Conservation (phyloP, 1,139 yeast genomes). For the Kluyveromyces sp. region DNA sequence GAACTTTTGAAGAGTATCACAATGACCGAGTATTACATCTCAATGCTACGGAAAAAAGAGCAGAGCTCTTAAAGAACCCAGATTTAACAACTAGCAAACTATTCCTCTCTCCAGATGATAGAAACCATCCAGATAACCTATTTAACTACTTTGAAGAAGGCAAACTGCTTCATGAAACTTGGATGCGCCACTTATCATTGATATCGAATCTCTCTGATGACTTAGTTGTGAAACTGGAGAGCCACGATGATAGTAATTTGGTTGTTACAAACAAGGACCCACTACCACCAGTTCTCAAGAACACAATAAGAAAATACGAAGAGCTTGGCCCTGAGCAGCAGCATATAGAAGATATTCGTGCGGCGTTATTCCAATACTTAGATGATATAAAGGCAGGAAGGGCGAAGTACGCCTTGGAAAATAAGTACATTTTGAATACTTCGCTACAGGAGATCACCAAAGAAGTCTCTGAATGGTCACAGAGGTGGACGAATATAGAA, state of each 20-base stretch:
- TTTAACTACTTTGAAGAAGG: conserved; percentile 6
- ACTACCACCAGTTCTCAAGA: conserved; percentile 18
- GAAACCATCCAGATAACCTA: conserved; percentile 5
- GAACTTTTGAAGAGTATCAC: conserved; percentile 6
- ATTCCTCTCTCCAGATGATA: conserved; percentile 2
- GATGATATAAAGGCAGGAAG: conserved; percentile 25
- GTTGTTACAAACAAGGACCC: conserved; percentile 18
- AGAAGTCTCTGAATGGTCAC: conserved; percentile 27
- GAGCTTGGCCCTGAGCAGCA: conserved; percentile 11
- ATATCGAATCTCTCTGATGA: conserved; percentile 23
- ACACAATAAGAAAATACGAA: conserved; percentile 16
- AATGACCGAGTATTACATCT: conserved; percentile 6
- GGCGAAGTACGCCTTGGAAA: conserved; percentile 25
- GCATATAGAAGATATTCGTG: conserved; percentile 12
- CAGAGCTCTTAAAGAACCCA: conserved; percentile 8
- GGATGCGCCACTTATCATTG: conserved; percentile 21
- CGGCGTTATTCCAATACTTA: conserved; percentile 17
- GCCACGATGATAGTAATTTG: conserved; percentile 12
- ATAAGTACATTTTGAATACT: conserved; percentile 23
- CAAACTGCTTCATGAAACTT: conserved; percentile 2
- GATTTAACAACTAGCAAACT: conserved; percentile 10
- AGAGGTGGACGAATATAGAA: conserved; percentile 26
- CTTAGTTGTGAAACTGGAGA: conserved; percentile 21
- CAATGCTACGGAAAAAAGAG: conserved; percentile 7
- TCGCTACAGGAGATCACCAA: conserved; percentile 16